Evolutionary conservation across 345 rosid species (phyloP).

Genomic region (Populus davidiana): DNA sequence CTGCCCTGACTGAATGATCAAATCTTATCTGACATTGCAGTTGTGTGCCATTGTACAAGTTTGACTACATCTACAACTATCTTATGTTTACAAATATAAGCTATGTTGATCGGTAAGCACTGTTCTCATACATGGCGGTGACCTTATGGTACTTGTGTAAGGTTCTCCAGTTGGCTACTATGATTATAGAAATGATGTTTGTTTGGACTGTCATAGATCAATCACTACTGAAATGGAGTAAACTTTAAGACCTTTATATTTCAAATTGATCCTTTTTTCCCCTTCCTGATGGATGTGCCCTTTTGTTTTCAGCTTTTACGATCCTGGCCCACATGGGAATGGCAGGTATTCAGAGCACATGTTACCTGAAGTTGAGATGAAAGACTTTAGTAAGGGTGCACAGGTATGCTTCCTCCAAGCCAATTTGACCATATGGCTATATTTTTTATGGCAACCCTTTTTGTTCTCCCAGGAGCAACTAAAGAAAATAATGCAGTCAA

Average conservation of each 20-base stretch:
- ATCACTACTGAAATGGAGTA: neutral
- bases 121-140: conserved; percentile 1
- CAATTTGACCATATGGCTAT: neutral
- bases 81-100: conserved; percentile 79
- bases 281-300: conserved; percentile 9
- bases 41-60: conserved; percentile 83
- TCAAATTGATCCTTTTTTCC: neutral
- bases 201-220: neutral
- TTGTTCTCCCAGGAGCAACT: neutral
- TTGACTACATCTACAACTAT: conserved; percentile 84
- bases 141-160: neutral
- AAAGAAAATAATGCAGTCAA: neutral
- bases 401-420: conserved; percentile 52
- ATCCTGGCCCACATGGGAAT: conserved; percentile 96
- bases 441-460: neutral
- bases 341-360: conserved; percentile 96
- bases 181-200: neutral
- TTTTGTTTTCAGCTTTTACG: conserved; percentile 68
- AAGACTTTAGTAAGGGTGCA: conserved; percentile 97
- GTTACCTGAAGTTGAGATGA: conserved; percentile 85
- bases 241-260: neutral
- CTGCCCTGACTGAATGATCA: conserved; percentile 6
- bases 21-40: conserved; percentile 44
- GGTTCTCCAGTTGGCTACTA: neutral
- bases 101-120: conserved; percentile 78